Percentiles rank a stretch among this genome's conserved stretches.
These are phyloP conservation scores for Crucibulum laeve DNA, from an alignment of 768 basidiomycete species.

Conservation along the genomic window DNA sequence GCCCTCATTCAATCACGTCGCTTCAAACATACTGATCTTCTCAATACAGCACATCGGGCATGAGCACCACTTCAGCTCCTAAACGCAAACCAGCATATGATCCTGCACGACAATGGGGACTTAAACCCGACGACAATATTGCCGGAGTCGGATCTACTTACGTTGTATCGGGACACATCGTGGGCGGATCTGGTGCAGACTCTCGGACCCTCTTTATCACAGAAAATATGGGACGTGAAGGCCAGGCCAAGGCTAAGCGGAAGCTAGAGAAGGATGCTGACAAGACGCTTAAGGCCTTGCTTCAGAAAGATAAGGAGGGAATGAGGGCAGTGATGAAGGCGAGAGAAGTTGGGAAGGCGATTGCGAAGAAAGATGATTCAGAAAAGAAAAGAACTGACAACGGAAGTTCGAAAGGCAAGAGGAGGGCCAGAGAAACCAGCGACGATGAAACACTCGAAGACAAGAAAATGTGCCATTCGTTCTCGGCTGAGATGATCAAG, in stretches of 20 bases:
- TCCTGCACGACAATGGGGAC: conserved; percentile 70
- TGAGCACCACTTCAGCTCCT: conserved; percentile 47
- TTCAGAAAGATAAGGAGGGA: conserved; percentile 65
- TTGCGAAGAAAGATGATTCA: conserved; percentile 10
- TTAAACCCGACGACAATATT: conserved; percentile 45
- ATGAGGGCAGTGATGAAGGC: conserved; percentile 61
- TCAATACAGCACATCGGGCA: conserved; percentile 66
- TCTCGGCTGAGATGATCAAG: conserved; percentile 64
- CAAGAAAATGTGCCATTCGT: conserved; percentile 32
- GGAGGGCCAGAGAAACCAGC: too few relatives aligned
- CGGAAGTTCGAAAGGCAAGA: not conserved
- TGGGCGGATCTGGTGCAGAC: conserved; percentile 41
- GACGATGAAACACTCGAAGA: not conserved
- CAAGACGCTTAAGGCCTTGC: conserved; percentile 48
- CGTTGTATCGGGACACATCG: conserved; percentile 74
- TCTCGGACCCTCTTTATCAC: conserved; percentile 44
- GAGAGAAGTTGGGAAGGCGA: conserved; percentile 35
- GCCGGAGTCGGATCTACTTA: conserved; percentile 54
- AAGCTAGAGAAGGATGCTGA: conserved; percentile 59
- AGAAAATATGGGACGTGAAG: conserved; percentile 77
- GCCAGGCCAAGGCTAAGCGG: conserved; percentile 73
- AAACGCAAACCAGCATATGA: conserved; percentile 60
- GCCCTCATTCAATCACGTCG: conserved; percentile 7
- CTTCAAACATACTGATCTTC: not conserved
- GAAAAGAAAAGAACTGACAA: conserved; percentile 12